Evolutionary conservation across 208 protist species (phyloP), one percentile per base, ranked within the genome.

Genomic region (Balamuthia mandrillaris): DNA sequence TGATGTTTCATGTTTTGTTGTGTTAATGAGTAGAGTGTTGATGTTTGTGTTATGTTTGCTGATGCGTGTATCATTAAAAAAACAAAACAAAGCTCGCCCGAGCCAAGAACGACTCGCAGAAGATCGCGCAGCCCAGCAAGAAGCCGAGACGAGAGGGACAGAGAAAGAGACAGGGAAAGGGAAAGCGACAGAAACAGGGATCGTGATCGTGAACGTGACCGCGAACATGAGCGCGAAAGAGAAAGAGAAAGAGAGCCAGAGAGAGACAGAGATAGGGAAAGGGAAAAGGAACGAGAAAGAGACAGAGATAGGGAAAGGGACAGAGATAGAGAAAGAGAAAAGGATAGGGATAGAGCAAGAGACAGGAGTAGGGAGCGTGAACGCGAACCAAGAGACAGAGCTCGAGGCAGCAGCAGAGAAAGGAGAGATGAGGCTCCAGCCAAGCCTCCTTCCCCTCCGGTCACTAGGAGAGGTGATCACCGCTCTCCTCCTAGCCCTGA

Each of bases 141-240:
- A 79, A 79, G 70, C 70, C 70, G 31, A 16, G 16, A 47, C 42
- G 42, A 54, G 21, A 44, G 70, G 21, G 70, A 79, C 18, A 54
- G 47, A 21, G 47, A 54, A 14, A 21, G 21, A 54, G 16, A 21
- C 47, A 51, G 60, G 31, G 39, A 51, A 33, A 54, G 70, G 27
- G 70, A 79, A 31, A 44, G 70, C 16, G 21, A 79, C 70, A 58
- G 70, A 31, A 51, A 79, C 70, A 79, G 70, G 21, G 47, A 54
- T 18, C 47, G 47, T 54, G 47, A 54, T n/a, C n/a, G n/a, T n/a
- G n/a, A n/a, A n/a, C n/a, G n/a, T n/a, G n/a, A n/a, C n/a, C n/a
- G n/a, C n/a, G n/a, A n/a, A n/a, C n/a, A n/a, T n/a, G n/a, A n/a
- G n/a, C n/a, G n/a, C n/a, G n/a, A n/a, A n/a, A n/a, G n/a, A n/a